phyloP scores from a whole-genome alignment of 805 yeast genomes.

The Diddensiella transvaalensis region DNA sequence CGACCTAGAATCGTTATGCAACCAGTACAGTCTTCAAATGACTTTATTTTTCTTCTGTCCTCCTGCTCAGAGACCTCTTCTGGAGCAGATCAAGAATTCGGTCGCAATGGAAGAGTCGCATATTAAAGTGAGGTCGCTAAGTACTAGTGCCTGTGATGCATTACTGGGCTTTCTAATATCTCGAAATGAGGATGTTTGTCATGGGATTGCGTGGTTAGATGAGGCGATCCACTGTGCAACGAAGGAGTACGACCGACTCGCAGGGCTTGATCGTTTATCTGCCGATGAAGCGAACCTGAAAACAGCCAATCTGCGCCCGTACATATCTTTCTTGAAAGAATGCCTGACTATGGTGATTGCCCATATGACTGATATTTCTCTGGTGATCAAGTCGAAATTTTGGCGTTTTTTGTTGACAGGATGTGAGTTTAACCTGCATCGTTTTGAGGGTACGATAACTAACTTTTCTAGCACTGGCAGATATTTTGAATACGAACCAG shows the following conservation, averaged over 20 bases:
- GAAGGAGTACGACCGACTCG: conserved; percentile 6
- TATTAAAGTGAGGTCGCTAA: conserved; percentile 7
- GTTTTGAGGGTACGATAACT: too few species aligned
- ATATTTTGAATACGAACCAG: background rate
- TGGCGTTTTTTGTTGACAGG: background rate
- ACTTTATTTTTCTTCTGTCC: conserved; percentile 9
- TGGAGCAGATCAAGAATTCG: conserved; percentile 8
- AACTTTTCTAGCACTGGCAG: background rate
- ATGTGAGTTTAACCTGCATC: conserved; percentile 1
- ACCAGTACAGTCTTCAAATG: conserved; percentile 11
- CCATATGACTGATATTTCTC: background rate
- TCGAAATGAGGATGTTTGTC: conserved; percentile 1
- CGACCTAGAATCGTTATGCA: conserved; percentile 11
- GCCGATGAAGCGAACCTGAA: conserved; percentile 4
- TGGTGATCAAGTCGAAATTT: background rate
- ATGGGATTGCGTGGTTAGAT: conserved; percentile 8
- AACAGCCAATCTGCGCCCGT: background rate
- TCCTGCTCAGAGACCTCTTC: conserved; percentile 3
- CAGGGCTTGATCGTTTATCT: background rate
- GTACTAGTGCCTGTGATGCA: conserved; percentile 5
- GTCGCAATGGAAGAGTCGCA: conserved; percentile 10
- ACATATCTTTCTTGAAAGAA: conserved; percentile 2
- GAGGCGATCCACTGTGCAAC: background rate
- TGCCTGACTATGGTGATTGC: background rate
- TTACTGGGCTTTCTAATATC: background rate